A percentile compares a stretch with the other conserved stretches of the same genome.
Evolutionary conservation across 345 rosid genomes (phyloP).

Genomic region (Eucalyptus regnans): DNA sequence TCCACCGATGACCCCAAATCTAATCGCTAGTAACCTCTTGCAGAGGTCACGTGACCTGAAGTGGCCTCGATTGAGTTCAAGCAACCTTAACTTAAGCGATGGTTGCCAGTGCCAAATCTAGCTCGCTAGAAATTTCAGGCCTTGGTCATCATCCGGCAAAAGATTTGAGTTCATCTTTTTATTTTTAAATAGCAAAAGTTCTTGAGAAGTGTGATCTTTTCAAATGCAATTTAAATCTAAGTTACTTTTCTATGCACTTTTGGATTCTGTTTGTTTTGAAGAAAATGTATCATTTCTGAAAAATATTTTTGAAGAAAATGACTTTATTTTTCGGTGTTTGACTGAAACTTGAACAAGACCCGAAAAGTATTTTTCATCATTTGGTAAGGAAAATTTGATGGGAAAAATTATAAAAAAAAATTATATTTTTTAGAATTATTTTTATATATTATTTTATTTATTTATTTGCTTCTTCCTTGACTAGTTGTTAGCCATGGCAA

Average conservation of each 20-base stretch:
- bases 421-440: too few species aligned
- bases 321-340: neutral
- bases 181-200: neutral
- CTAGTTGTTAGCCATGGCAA: neutral
- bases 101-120: neutral
- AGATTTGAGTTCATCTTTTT: neutral
- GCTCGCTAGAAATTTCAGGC: neutral
- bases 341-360: neutral
- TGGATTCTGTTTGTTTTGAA: accelerated
- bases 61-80: neutral
- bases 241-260: neutral
- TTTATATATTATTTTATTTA: too few species aligned
- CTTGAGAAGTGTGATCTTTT: neutral
- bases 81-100: neutral
- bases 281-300: too few species aligned
- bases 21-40: neutral
- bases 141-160: neutral
- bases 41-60: neutral
- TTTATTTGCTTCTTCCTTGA: neutral
- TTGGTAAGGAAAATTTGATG: neutral
- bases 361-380: accelerated
- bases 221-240: neutral
- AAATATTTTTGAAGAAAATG: too few species aligned
- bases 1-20: neutral
- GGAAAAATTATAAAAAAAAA: too few species aligned